Evolutionary conservation across 805 yeast species (phyloP).

Genomic region (Kurtzmaniella fragi): DNA sequence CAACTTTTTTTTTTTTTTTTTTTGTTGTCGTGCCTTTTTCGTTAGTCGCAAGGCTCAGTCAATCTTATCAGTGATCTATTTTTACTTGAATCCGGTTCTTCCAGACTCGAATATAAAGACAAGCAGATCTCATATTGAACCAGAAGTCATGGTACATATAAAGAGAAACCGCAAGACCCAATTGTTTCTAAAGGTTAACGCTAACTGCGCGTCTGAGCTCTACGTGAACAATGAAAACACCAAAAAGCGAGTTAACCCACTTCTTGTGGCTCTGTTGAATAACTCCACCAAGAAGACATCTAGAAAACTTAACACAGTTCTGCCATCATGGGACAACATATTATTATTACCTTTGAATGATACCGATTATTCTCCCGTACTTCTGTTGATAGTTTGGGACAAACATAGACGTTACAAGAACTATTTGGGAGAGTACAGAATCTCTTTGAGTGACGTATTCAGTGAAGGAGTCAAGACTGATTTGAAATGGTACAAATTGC

Average conservation of each 20-base stretch:
- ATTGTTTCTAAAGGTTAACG: constrained; percentile 27
- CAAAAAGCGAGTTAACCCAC: constrained; percentile 27
- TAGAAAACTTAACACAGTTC: constrained; percentile 25
- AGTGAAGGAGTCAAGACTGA: constrained; percentile 13
- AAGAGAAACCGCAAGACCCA: constrained; percentile 3
- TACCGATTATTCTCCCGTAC: constrained; percentile 23
- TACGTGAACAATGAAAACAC: constrained; percentile 8
- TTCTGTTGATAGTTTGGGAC: constrained; percentile 36
- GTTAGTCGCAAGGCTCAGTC: too few species aligned
- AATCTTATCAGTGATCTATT: too few species aligned
- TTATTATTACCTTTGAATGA: constrained; percentile 25
- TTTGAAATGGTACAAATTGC: constrained; percentile 42
- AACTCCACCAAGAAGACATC: constrained; percentile 22
- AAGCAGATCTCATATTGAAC: background rate
- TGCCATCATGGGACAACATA: constrained; percentile 38
- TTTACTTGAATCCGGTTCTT: background rate
- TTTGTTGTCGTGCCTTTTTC: background rate
- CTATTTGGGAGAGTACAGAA: constrained; percentile 37
- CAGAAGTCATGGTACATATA: background rate
- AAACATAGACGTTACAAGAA: constrained; percentile 30
- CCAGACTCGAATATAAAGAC: background rate
- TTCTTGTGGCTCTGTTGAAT: constrained; percentile 32
- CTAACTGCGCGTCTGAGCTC: constrained; percentile 35
- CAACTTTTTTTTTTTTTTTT: background rate
- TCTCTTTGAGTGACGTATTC: constrained; percentile 26